These are phyloP conservation scores for Solanum habrochaites DNA, from an alignment of 257 asterid genomes.

Conservation along the genomic window DNA sequence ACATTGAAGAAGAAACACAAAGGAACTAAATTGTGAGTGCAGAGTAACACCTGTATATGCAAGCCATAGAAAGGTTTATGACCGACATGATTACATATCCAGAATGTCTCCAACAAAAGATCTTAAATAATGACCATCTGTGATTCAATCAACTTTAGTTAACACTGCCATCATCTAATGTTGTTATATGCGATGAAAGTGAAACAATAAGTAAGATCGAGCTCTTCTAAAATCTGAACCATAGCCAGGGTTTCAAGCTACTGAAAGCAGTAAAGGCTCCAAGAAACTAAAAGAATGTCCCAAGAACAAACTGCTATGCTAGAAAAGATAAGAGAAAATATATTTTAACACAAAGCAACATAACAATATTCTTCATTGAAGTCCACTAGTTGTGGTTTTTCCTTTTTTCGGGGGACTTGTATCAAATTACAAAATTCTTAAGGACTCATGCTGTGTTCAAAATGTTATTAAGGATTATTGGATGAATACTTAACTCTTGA, in stretches of 20 bases:
- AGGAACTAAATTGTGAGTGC: conserved; percentile 23
- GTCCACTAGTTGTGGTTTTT: background rate
- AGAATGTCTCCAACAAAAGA: conserved; percentile 53
- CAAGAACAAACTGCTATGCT: background rate
- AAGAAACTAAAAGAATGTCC: background rate
- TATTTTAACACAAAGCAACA: background rate
- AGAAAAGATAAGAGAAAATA: background rate
- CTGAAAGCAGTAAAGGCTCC: background rate
- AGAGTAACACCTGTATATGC: conserved; percentile 50
- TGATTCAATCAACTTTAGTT: conserved; percentile 43
- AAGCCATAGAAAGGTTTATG: conserved; percentile 49
- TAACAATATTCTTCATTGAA: background rate
- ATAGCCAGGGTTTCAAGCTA: background rate
- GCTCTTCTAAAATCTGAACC: background rate
- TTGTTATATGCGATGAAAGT: conserved; percentile 7
- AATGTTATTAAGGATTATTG: background rate
- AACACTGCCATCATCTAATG: conserved; percentile 24
- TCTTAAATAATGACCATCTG: conserved; percentile 48
- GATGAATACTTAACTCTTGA: background rate
- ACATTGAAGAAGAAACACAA: background rate
- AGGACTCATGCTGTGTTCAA: background rate
- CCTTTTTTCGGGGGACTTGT: background rate
- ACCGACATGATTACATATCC: conserved; percentile 46
- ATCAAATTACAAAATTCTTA: background rate
- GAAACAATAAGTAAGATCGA: conserved; percentile 1